These are phyloP conservation scores for Colletotrichum tropicicola DNA, from an alignment of 2,329 filamentous ascomycete genomes.

Conservation along the genomic window DNA sequence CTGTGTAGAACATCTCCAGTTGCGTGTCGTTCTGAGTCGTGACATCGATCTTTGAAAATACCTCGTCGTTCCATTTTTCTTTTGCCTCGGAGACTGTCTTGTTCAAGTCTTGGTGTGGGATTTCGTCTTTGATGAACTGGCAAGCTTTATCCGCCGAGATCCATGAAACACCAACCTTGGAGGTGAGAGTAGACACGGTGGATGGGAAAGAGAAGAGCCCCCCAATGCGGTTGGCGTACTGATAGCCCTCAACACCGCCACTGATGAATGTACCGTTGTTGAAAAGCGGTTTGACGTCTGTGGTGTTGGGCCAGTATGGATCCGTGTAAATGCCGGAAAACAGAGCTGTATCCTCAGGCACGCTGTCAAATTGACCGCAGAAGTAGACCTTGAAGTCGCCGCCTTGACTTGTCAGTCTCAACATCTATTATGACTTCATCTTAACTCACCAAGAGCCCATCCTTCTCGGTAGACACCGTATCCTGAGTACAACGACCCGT, in stretches of 20 bases:
- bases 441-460: conserved; percentile 43
- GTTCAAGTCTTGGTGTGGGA: conserved; percentile 51
- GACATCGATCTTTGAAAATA: conserved; percentile 53
- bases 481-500: conserved; percentile 51
- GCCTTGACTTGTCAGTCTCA: no score
- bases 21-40: conserved; percentile 53
- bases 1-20: conserved; percentile 63
- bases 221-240: conserved; percentile 59
- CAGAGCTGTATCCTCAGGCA: conserved; percentile 42
- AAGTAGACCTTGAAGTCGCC: conserved; percentile 53
- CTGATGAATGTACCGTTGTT: conserved; percentile 62
- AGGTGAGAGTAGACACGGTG: conserved; percentile 49
- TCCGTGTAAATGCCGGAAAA: conserved; percentile 58
- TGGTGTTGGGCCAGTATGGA: conserved; percentile 42
- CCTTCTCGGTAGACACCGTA: conserved; percentile 57
- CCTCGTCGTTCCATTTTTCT: conserved; percentile 54
- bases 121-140: conserved; percentile 53
- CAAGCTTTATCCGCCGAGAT: conserved; percentile 58
- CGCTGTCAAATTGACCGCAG: conserved; percentile 50
- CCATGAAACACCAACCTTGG: conserved; percentile 60
- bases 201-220: conserved; percentile 57
- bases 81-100: conserved; percentile 48
- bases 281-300: conserved; percentile 47
- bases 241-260: conserved; percentile 58
- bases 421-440: no score